Evolutionary conservation across 225 moss, liverwort and hornwort genomes (phyloP).

Genomic region (Marchantia polymorpha): DNA sequence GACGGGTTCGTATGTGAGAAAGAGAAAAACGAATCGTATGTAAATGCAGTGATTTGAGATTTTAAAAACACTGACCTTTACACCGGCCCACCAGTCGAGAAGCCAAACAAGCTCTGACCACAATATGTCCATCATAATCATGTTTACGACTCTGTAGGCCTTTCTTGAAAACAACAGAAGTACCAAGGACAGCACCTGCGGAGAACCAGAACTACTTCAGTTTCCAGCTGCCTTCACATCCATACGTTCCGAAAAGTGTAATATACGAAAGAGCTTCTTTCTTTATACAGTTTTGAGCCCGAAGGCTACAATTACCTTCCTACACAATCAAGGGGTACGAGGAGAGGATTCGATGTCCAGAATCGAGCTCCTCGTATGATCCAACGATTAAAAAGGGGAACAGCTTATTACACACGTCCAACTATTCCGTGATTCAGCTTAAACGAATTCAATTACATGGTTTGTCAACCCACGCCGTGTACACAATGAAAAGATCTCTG

Average conservation of each 20-base stretch:
- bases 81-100: constrained; percentile 92
- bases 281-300: background rate
- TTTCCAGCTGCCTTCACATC: background rate
- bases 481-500: background rate
- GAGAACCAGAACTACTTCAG: background rate
- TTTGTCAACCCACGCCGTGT: background rate
- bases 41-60: no score
- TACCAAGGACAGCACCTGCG: constrained; percentile 64
- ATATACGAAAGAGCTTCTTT: background rate
- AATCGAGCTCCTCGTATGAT: background rate
- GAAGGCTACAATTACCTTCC: background rate
- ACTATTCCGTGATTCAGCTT: no score
- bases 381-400: no score
- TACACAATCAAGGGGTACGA: background rate
- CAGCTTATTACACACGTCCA: no score
- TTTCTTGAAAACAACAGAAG: constrained; percentile 71
- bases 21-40: no score
- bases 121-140: constrained; percentile 72
- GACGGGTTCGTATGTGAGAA: background rate
- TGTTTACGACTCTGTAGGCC: constrained; percentile 73
- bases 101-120: constrained; percentile 99
- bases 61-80: constrained; percentile 40
- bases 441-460: background rate
- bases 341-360: background rate
- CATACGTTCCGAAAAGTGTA: no score